Conservation (phyloP, 1,284 basidiomycete genomes). For the Tilletia walkeri region DNA sequence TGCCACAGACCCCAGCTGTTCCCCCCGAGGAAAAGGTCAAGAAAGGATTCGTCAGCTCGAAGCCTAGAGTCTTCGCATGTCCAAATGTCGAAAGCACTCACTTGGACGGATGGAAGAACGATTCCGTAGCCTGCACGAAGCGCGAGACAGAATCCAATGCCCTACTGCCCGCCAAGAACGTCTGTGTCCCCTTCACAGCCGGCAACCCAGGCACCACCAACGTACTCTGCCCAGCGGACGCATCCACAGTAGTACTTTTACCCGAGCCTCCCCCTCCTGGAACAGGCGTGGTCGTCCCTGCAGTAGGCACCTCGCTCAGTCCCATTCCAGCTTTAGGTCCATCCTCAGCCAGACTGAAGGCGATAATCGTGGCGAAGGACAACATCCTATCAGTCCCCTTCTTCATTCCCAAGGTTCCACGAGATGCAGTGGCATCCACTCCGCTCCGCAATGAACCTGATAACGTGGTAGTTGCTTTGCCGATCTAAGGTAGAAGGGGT, state of each 20-base stretch:
- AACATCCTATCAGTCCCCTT: constrained; percentile 70
- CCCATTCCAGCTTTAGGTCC: constrained; percentile 59
- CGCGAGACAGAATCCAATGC: constrained; percentile 85
- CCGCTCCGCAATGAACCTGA: constrained; percentile 49
- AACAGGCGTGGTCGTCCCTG: constrained; percentile 5
- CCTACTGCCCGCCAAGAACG: constrained; percentile 78
- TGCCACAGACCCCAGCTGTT: constrained; percentile 47
- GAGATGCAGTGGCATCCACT: constrained; percentile 63
- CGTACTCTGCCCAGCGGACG: constrained; percentile 7
- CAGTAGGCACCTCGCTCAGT: constrained; percentile 7
- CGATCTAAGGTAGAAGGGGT: constrained; percentile 22
- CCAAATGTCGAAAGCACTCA: constrained; percentile 55
- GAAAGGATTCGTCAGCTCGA: too few species aligned
- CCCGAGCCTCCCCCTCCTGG: constrained; percentile 12
- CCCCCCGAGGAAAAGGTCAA: too few species aligned
- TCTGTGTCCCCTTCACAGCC: constrained; percentile 32
- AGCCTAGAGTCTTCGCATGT: too few species aligned
- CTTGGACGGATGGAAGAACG: constrained; percentile 76
- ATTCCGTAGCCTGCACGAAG: constrained; percentile 87
- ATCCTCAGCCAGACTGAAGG: constrained; percentile 88
- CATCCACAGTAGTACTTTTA: constrained; percentile 20
- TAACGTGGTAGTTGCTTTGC: constrained; percentile 46
- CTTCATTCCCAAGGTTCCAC: constrained; percentile 73
- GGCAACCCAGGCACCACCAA: constrained; percentile 21
- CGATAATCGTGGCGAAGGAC: constrained; percentile 79